Percentiles rank a stretch among this genome's conserved stretches.
phyloP scores from a whole-genome alignment of 371 early-diverging fungal genomes.

The Entomophthora muscae region DNA sequence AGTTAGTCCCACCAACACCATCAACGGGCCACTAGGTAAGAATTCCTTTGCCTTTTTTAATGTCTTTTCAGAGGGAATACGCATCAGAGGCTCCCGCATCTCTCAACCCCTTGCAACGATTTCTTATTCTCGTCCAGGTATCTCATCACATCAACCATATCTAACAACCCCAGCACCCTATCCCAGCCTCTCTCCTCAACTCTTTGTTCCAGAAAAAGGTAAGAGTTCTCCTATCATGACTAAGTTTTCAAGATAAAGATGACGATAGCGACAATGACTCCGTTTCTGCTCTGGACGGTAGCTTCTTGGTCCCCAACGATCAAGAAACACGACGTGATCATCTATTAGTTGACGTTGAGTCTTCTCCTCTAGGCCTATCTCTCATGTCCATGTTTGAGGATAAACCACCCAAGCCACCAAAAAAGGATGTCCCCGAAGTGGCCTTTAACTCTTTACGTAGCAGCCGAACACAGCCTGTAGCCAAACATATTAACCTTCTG shows the following conservation, averaged over 20 bases:
- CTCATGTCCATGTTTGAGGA: background rate
- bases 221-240: no score
- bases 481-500: background rate
- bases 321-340: background rate
- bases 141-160: no score
- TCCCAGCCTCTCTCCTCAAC: background rate
- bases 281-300: background rate
- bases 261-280: background rate
- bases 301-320: background rate
- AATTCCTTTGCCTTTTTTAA: background rate
- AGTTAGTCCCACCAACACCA: background rate
- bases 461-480: background rate
- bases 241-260: background rate
- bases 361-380: background rate
- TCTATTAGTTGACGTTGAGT: background rate
- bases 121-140: background rate
- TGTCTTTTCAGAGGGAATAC: background rate
- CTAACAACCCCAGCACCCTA: background rate
- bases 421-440: background rate
- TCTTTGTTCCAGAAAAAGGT: background rate
- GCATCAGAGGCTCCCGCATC: background rate
- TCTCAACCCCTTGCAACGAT: background rate
- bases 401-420: background rate
- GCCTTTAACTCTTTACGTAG: background rate
- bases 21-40: background rate